A percentile compares a stretch with the other conserved stretches of the same genome.
phyloP scores from a whole-genome alignment of 2,329 filamentous ascomycete genomes.

The Fusarium newnesense region DNA sequence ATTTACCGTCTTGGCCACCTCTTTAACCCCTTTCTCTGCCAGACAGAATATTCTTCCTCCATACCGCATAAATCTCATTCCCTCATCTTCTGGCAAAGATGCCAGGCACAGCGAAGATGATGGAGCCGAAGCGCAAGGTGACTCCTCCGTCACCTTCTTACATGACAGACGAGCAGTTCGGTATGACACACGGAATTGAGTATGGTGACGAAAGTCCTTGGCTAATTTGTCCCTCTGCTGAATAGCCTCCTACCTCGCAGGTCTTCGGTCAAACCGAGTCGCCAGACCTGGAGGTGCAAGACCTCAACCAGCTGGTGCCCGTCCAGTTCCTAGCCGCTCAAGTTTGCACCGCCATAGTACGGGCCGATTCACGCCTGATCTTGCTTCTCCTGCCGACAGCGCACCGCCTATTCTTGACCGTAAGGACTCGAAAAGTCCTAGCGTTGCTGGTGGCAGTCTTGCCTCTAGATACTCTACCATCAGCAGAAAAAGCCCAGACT shows the following conservation, averaged over 20 bases:
- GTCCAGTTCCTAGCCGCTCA: conserved; percentile 44
- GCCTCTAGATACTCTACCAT: conserved; percentile 62
- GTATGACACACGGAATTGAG: conserved; percentile 52
- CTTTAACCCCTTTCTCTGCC: conserved; percentile 13
- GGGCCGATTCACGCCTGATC: conserved; percentile 48
- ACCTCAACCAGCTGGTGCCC: conserved; percentile 62
- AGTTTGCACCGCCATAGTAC: conserved; percentile 43
- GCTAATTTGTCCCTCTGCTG: conserved; percentile 31
- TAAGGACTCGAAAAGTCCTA: conserved; percentile 50
- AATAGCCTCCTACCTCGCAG: conserved; percentile 75
- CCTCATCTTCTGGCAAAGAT: conserved; percentile 37
- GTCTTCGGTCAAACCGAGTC: conserved; percentile 74
- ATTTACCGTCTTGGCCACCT: conserved; percentile 1
- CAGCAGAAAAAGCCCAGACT: conserved; percentile 60
- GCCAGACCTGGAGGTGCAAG: conserved; percentile 77
- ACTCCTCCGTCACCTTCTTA: conserved; percentile 71
- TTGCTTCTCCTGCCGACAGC: conserved; percentile 44
- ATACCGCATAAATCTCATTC: conserved; percentile 17
- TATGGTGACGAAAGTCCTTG: conserved; percentile 8
- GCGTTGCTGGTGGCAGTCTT: conserved; percentile 56
- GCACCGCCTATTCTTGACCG: conserved; percentile 40
- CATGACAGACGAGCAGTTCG: conserved; percentile 75
- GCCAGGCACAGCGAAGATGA: conserved; percentile 48
- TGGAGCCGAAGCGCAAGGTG: conserved; percentile 60
- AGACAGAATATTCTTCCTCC: conserved; percentile 33